A percentile compares a stretch with the other conserved stretches of the same genome.
These are phyloP conservation scores for Fistulinella cinereoalba DNA, from an alignment of 1,284 basidiomycete species.

Conservation along the genomic window DNA sequence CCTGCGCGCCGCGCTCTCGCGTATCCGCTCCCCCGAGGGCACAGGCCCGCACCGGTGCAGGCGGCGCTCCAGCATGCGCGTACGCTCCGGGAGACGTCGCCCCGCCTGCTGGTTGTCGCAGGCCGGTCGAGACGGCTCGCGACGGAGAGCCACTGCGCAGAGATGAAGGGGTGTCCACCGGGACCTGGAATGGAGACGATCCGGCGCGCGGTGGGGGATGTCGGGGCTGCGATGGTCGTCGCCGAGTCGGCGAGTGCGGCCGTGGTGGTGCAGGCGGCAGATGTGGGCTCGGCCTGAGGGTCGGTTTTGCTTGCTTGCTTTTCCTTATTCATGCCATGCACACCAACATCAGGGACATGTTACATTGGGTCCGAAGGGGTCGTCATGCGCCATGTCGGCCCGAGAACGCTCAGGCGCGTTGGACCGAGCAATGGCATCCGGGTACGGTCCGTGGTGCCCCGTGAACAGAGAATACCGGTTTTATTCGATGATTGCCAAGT, in stretches of 20 bases:
- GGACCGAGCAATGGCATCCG: no score
- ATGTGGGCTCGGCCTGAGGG: no score
- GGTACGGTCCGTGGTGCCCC: no score
- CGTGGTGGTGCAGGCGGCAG: slow-evolving; percentile 29
- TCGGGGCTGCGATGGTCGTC: slow-evolving; percentile 60
- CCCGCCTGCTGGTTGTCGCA: slow-evolving; percentile 59
- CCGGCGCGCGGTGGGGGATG: slow-evolving; percentile 75
- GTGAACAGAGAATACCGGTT: no score
- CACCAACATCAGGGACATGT: no score
- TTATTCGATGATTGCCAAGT: no score
- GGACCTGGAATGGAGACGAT: slow-evolving; percentile 40
- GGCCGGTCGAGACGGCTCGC: slow-evolving; percentile 76
- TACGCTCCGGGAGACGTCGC: slow-evolving; percentile 23
- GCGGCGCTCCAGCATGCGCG: slow-evolving; percentile 45
- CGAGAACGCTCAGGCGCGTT: no score
- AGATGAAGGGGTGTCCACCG: slow-evolving; percentile 50
- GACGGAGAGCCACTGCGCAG: slow-evolving; percentile 53
- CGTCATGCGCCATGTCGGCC: no score
- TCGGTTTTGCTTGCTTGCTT: no score
- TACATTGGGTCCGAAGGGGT: no score
- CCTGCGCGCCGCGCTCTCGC: slow-evolving; percentile 34
- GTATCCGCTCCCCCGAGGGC: slow-evolving; percentile 54
- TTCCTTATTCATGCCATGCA: no score
- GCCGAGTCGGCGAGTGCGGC: slow-evolving; percentile 23
- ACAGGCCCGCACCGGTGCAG: slow-evolving; percentile 52